Percentiles rank a stretch among this genome's conserved stretches.
phyloP scores from a whole-genome alignment of 2,329 filamentous ascomycete genomes.

The Hortaea werneckii region DNA sequence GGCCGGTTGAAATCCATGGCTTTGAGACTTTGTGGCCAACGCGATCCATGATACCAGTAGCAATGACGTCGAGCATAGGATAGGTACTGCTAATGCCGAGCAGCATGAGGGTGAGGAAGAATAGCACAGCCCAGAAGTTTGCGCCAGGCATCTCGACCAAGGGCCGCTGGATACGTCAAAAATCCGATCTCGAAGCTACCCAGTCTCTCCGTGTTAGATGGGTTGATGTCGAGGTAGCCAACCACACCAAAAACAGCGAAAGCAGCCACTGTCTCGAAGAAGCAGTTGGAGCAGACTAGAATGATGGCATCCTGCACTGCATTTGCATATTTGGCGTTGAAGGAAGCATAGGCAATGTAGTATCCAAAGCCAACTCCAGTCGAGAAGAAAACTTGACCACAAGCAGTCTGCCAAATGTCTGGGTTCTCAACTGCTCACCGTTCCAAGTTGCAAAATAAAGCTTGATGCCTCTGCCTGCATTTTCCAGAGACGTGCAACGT shows the following conservation, averaged over 20 bases:
- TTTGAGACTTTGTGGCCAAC: slow-evolving; percentile 37
- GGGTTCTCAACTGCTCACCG: slow-evolving; percentile 41
- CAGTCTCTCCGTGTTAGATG: slow-evolving; percentile 34
- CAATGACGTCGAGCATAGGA: slow-evolving; percentile 48
- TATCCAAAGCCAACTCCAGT: slow-evolving; percentile 50
- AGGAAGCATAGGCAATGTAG: slow-evolving; percentile 46
- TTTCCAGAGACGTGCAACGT: slow-evolving; percentile 43
- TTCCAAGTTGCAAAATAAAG: slow-evolving; percentile 42
- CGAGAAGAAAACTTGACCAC: slow-evolving; percentile 51
- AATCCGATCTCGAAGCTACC: slow-evolving; percentile 50
- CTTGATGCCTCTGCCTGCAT: slow-evolving; percentile 43
- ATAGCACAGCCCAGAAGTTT: slow-evolving; percentile 48
- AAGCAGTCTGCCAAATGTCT: slow-evolving; percentile 49
- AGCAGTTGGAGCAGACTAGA: slow-evolving; percentile 45
- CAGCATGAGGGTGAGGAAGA: slow-evolving; percentile 50
- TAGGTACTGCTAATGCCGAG: slow-evolving; percentile 50
- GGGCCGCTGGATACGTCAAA: slow-evolving; percentile 47
- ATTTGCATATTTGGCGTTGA: slow-evolving; percentile 47
- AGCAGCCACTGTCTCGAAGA: slow-evolving; percentile 46
- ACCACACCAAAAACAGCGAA: slow-evolving; percentile 48
- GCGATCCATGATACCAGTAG: slow-evolving; percentile 45
- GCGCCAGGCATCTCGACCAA: slow-evolving; percentile 48
- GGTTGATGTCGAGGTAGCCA: slow-evolving; percentile 37
- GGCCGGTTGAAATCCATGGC: slow-evolving; percentile 39
- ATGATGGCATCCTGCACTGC: slow-evolving; percentile 50